Conservation (phyloP, 805 yeast species). For the Yarrowia sp. region DNA sequence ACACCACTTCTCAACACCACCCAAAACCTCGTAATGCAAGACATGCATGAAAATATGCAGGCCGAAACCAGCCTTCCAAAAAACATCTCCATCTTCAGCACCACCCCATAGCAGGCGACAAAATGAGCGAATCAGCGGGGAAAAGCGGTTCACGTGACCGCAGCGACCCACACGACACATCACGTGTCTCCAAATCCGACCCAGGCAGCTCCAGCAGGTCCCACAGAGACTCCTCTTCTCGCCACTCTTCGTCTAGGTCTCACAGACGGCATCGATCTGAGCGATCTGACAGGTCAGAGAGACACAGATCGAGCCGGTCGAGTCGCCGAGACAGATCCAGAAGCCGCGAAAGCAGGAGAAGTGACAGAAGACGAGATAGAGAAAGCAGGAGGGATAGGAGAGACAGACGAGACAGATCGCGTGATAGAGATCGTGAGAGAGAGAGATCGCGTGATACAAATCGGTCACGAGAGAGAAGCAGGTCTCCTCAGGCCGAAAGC, state of each 20-base stretch:
- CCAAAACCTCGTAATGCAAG: neutral
- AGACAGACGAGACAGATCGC: neutral
- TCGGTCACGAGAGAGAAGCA: neutral
- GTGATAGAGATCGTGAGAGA: neutral
- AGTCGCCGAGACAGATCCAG: neutral
- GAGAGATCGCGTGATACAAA: neutral
- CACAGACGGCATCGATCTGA: conserved; percentile 2
- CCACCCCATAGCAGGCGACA: no score
- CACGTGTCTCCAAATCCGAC: neutral
- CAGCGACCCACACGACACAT: no score
- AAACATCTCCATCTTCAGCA: neutral
- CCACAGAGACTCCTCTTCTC: neutral
- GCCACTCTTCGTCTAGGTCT: neutral
- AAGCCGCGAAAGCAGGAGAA: neutral
- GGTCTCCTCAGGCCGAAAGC: neutral
- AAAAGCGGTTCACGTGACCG: neutral
- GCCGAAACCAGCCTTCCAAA: neutral
- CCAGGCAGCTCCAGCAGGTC: no score
- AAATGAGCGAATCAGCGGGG: neutral
- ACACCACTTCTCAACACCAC: neutral
- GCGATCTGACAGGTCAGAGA: neutral
- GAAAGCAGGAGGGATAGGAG: neutral
- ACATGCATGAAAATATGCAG: neutral
- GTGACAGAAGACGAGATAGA: neutral
- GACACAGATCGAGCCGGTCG: neutral